These are phyloP conservation scores for Pelargonium nanum DNA, from an alignment of 345 rosid genomes.

Conservation along the genomic window DNA sequence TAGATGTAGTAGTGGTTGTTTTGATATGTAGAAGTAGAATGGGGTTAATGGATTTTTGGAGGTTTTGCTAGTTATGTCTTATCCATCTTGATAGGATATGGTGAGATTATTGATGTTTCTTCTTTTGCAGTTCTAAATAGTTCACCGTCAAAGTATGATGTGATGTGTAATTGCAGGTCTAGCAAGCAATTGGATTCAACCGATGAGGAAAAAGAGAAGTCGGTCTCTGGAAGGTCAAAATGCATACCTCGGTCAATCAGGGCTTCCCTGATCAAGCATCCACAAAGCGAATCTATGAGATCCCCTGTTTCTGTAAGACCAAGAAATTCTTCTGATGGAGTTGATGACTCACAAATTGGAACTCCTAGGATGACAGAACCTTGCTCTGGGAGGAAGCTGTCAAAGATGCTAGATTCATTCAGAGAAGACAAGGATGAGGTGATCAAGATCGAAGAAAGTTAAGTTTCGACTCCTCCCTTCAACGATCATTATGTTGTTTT, in stretches of 20 bases:
- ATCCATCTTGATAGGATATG: background rate
- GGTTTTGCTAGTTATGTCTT: background rate
- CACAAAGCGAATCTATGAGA: slow-evolving; percentile 49
- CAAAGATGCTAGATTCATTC: slow-evolving; percentile 44
- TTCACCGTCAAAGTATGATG: background rate
- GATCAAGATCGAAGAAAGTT: slow-evolving; percentile 90
- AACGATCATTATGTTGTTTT: background rate
- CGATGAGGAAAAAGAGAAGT: slow-evolving; percentile 37
- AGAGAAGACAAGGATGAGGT: slow-evolving; percentile 53
- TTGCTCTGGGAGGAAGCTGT: slow-evolving; percentile 18
- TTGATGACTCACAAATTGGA: slow-evolving; percentile 20
- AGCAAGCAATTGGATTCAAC: slow-evolving; percentile 37
- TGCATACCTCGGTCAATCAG: slow-evolving; percentile 53
- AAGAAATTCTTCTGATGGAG: slow-evolving; percentile 43
- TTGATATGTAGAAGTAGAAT: background rate
- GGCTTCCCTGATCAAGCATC: slow-evolving; percentile 53
- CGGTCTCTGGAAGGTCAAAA: slow-evolving; percentile 38
- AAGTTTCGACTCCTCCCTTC: slow-evolving; percentile 24
- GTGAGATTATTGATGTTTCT: background rate
- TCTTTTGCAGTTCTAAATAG: slow-evolving; percentile 29
- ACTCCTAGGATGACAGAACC: slow-evolving; percentile 45
- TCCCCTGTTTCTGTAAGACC: slow-evolving; percentile 59
- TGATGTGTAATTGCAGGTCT: slow-evolving; percentile 33
- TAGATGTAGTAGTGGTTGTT: background rate
- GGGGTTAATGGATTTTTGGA: background rate